phyloP scores from a whole-genome alignment of 805 yeast species.

The Wickerhamomyces bovis region DNA sequence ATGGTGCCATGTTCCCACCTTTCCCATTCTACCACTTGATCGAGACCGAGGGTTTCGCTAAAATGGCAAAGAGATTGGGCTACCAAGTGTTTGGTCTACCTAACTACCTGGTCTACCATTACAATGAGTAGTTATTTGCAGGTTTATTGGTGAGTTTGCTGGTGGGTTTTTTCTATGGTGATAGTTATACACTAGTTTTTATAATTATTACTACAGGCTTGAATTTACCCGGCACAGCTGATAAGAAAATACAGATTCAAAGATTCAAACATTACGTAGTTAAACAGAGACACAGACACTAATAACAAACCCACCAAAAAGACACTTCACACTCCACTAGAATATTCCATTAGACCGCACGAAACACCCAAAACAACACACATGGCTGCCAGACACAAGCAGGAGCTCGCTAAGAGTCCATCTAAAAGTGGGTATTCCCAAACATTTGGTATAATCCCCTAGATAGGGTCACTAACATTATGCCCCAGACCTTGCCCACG shows the following conservation, averaged over 20 bases:
- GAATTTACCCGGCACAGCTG: not conserved
- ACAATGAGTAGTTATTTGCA: slow-evolving; percentile 56
- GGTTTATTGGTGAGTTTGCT: not conserved
- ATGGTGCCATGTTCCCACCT: slow-evolving; percentile 99
- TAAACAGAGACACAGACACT: not conserved
- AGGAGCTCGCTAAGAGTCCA: slow-evolving; percentile 22
- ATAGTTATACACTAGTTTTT: too few relatives aligned
- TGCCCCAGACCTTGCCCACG: slow-evolving; percentile 69
- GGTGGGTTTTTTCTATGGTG: too few relatives aligned
- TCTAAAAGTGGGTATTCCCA: slow-evolving; percentile 21
- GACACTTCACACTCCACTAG: not conserved
- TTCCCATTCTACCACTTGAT: slow-evolving; percentile 96
- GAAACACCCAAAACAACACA: too few relatives aligned
- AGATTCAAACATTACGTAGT: not conserved
- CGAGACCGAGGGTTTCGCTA: slow-evolving; percentile 98
- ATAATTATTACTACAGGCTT: too few relatives aligned
- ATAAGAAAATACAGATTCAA: not conserved
- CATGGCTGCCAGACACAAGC: not conserved
- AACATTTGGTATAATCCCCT: not conserved
- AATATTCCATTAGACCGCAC: too few relatives aligned
- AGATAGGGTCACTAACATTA: slow-evolving; percentile 13
- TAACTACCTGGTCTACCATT: slow-evolving; percentile 87
- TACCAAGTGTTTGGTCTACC: slow-evolving; percentile 91
- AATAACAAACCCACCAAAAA: not conserved
- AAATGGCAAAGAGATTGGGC: slow-evolving; percentile 92